Evolutionary conservation across 768 basidiomycete species (phyloP).

Genomic region (Gloeopeniophorella convolvens): DNA sequence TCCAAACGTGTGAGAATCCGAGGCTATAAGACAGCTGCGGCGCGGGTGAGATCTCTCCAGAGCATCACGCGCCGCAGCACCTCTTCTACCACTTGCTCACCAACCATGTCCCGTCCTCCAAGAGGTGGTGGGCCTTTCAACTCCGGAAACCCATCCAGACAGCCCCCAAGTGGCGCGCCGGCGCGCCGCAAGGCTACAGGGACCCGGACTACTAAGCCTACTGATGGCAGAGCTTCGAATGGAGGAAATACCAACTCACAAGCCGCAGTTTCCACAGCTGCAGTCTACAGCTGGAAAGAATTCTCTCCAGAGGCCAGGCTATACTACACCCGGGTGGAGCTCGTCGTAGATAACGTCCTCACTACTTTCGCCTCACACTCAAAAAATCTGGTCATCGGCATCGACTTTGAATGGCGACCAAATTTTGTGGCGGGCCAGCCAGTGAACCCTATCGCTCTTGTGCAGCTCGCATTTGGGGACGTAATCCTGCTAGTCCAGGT

Average conservation of each 20-base stretch:
- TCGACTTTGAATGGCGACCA: slow-evolving; percentile 81
- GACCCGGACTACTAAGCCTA: background rate
- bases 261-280: too few species aligned
- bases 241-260: background rate
- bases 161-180: too few species aligned
- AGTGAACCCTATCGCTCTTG: slow-evolving; percentile 65
- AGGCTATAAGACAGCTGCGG: too few species aligned
- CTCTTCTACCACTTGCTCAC: background rate
- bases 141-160: too few species aligned
- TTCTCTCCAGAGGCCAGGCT: slow-evolving; percentile 1
- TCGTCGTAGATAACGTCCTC: slow-evolving; percentile 8
- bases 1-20: too few species aligned
- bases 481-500: slow-evolving; percentile 61
- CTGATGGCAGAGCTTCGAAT: too few species aligned
- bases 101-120: background rate
- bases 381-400: slow-evolving; percentile 35
- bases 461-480: slow-evolving; percentile 59
- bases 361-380: slow-evolving; percentile 2
- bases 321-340: slow-evolving; percentile 17
- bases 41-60: too few species aligned
- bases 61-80: too few species aligned
- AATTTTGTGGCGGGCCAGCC: slow-evolving; percentile 42
- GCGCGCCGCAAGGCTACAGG: too few species aligned
- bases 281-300: slow-evolving; percentile 9
- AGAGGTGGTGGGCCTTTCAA: background rate